Conservation (phyloP, 139 green algal species). For the Chlorella sp. region DNA sequence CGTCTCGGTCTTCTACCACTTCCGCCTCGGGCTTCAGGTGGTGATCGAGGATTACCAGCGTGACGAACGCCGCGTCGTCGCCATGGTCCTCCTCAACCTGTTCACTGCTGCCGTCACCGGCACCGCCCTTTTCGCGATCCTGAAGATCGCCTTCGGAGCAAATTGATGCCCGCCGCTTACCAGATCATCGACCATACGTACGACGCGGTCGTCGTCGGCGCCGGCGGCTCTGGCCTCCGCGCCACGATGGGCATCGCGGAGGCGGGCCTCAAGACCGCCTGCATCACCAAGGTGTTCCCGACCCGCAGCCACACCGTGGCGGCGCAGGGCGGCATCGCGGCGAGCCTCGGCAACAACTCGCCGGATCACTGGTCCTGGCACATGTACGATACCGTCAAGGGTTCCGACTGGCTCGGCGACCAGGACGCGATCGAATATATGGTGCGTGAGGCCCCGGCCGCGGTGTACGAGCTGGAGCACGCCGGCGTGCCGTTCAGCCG, state of each 20-base stretch:
- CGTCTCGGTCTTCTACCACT: too few relatives aligned
- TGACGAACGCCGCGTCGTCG: too few relatives aligned
- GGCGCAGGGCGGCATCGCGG: conserved; percentile 99
- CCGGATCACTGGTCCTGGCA: conserved; percentile 99
- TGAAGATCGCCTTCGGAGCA: too few relatives aligned
- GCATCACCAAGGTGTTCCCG: conserved; percentile 99
- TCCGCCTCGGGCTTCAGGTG: too few relatives aligned
- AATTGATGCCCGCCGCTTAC: conserved; percentile 58
- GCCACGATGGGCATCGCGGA: too few relatives aligned
- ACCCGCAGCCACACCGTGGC: conserved; percentile 99
- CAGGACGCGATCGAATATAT: conserved; percentile 84
- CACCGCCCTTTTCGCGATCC: too few relatives aligned
- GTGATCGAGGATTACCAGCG: too few relatives aligned
- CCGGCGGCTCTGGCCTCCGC: conserved; percentile 63
- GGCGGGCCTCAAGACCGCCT: too few relatives aligned
- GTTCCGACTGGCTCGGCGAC: conserved; percentile 98
- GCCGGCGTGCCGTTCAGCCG: conserved; percentile 98
- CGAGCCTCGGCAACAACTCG: conserved; percentile 94
- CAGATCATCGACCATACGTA: conserved; percentile 97
- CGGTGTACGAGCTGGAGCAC: conserved; percentile 98
- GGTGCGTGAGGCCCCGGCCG: too few relatives aligned
- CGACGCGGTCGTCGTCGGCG: conserved; percentile 97
- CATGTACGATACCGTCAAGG: conserved; percentile 99
- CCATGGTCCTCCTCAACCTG: too few relatives aligned
- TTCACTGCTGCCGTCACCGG: too few relatives aligned